Conservation (phyloP, 2,329 filamentous ascomycete species). For the Aspergillus sp. region DNA sequence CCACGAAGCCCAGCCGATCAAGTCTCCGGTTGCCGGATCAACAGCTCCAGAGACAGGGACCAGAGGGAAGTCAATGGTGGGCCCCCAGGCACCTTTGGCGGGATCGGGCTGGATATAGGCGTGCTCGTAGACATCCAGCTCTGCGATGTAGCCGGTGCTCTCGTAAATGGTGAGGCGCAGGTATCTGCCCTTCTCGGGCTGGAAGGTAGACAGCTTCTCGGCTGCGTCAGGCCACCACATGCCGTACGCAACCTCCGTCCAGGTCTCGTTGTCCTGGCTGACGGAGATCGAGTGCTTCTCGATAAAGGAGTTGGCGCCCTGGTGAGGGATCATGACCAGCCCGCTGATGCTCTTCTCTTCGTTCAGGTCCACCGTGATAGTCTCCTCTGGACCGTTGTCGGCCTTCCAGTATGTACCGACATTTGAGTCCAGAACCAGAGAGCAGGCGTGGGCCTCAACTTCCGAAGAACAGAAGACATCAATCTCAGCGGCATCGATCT, state of each 20-base stretch:
- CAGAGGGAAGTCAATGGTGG: conserved; percentile 28
- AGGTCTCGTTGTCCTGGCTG: conserved; percentile 2
- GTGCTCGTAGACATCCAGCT: too few species aligned
- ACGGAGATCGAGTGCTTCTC: conserved; percentile 14
- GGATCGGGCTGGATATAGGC: not conserved
- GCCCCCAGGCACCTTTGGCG: conserved; percentile 24
- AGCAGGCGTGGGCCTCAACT: too few species aligned
- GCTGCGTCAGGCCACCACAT: conserved; percentile 21
- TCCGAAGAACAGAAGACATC: too few species aligned
- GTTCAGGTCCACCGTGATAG: not conserved
- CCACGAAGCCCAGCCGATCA: conserved; percentile 19
- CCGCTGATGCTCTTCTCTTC: not conserved
- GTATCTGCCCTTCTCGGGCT: conserved; percentile 15
- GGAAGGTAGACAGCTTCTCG: conserved; percentile 20
- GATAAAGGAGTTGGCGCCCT: conserved; percentile 1
- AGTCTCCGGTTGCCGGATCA: conserved; percentile 7
- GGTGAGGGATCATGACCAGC: not conserved
- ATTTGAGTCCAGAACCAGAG: too few species aligned
- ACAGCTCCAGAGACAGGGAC: conserved; percentile 26
- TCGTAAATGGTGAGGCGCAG: not conserved
- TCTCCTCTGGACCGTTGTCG: not conserved
- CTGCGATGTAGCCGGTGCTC: too few species aligned
- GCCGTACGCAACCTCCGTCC: conserved; percentile 22
- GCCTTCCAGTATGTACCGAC: not conserved
- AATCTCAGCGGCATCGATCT: too few species aligned